These are phyloP conservation scores for Pilasporangium apinafurcum DNA, from an alignment of 352 stramenopile genomes.

Conservation along the genomic window DNA sequence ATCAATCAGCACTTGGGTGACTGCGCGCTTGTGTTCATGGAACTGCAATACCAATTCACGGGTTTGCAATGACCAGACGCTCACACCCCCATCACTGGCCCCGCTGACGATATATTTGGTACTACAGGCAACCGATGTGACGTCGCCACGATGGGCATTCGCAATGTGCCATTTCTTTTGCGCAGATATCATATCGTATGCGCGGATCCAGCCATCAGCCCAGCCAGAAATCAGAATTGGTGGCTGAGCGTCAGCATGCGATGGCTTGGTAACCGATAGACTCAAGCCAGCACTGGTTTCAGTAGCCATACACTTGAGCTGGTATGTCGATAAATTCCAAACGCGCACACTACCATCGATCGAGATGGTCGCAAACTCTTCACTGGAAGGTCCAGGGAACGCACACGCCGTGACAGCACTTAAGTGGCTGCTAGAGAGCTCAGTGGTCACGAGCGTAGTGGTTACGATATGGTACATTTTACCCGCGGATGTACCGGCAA, in stretches of 20 bases:
- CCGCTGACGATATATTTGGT: constrained; percentile 76
- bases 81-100: constrained; percentile 79
- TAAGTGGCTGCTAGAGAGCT: constrained; percentile 64
- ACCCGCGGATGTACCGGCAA: constrained; percentile 63
- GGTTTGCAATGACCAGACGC: constrained; percentile 81
- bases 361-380: constrained; percentile 68
- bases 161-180: constrained; percentile 82
- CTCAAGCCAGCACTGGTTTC: constrained; percentile 45
- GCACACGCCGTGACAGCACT: constrained; percentile 52
- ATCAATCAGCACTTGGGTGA: constrained; percentile 79
- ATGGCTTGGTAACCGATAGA: constrained; percentile 25
- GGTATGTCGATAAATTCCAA: constrained; percentile 64
- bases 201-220: constrained; percentile 69
- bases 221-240: constrained; percentile 53
- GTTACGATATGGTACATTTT: constrained; percentile 65
- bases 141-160: constrained; percentile 78
- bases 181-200: constrained; percentile 38
- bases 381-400: constrained; percentile 47
- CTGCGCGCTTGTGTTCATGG: constrained; percentile 82
- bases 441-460: constrained; percentile 34
- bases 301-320: constrained; percentile 59
- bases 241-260: constrained; percentile 2
- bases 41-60: constrained; percentile 89
- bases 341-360: constrained; percentile 61
- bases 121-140: constrained; percentile 65